These are phyloP conservation scores for Pseudopyrenochaeta lycopersici DNA, from an alignment of 2,329 filamentous ascomycete species.

Conservation along the genomic window DNA sequence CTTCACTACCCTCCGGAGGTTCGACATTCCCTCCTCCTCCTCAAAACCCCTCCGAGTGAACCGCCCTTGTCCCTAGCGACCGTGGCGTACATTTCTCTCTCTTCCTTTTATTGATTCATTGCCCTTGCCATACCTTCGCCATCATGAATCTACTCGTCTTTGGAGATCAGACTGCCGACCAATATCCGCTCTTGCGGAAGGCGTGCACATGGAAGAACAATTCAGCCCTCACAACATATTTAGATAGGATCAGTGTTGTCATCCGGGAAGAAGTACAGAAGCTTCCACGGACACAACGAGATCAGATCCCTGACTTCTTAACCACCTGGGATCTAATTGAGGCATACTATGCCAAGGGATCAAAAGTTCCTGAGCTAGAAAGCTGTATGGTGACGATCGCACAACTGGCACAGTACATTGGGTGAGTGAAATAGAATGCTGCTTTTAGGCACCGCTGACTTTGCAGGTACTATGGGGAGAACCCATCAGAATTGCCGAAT, in stretches of 20 bases:
- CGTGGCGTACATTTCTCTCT: slow-evolving; percentile 2
- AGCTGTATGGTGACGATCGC: slow-evolving; percentile 71
- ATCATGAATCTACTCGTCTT: slow-evolving; percentile 67
- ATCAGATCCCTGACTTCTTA: slow-evolving; percentile 68
- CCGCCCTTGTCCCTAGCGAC: slow-evolving; percentile 10
- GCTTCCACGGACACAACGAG: slow-evolving; percentile 65
- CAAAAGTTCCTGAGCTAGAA: slow-evolving; percentile 70
- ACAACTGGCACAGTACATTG: slow-evolving; percentile 74
- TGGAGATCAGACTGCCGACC: slow-evolving; percentile 76
- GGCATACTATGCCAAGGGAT: slow-evolving; percentile 65
- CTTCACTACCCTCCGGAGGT: slow-evolving; percentile 13
- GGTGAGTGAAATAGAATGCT: slow-evolving; percentile 57
- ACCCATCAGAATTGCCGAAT: slow-evolving; percentile 61
- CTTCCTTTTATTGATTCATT: slow-evolving; percentile 25
- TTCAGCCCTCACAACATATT: slow-evolving; percentile 69
- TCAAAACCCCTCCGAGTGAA: slow-evolving; percentile 2
- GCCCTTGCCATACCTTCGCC: slow-evolving; percentile 28
- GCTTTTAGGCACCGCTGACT: slow-evolving; percentile 35
- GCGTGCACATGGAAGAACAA: slow-evolving; percentile 59
- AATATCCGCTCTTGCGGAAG: slow-evolving; percentile 67
- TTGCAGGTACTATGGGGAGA: slow-evolving; percentile 58
- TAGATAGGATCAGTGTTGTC: slow-evolving; percentile 66
- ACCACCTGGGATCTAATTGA: slow-evolving; percentile 72
- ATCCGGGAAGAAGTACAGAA: slow-evolving; percentile 68
- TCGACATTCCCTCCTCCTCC: slow-evolving; percentile 3